Conservation (phyloP, 2,329 filamentous ascomycete species). For the Aspergillus japonicus region DNA sequence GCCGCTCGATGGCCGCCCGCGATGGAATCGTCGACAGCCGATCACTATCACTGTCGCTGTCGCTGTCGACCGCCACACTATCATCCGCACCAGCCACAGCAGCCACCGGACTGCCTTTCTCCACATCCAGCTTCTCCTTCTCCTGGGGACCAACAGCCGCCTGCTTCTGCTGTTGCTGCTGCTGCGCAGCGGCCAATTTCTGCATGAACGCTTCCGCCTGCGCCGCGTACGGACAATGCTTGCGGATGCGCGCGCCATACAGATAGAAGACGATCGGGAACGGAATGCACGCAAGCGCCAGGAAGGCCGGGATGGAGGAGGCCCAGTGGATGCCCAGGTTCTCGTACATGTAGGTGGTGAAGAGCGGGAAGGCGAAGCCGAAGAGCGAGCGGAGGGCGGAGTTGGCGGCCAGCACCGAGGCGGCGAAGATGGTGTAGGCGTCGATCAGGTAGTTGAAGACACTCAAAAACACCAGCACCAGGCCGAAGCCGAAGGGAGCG, state of each 20-base stretch:
- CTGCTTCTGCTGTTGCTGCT: constrained; percentile 12
- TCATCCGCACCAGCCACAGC: neutral
- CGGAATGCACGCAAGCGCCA: constrained; percentile 46
- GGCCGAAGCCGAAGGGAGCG: constrained; percentile 42
- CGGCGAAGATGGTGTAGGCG: constrained; percentile 45
- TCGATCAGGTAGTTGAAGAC: constrained; percentile 47
- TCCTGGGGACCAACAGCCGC: constrained; percentile 10
- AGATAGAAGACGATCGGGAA: constrained; percentile 48
- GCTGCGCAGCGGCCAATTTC: constrained; percentile 31
- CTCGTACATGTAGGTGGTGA: constrained; percentile 47
- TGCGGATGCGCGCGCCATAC: constrained; percentile 40
- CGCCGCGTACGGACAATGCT: constrained; percentile 43
- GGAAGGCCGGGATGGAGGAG: constrained; percentile 46
- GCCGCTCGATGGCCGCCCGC: constrained; percentile 14
- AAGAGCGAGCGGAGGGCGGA: constrained; percentile 48
- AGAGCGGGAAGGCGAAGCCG: constrained; percentile 50
- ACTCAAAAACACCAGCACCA: constrained; percentile 41
- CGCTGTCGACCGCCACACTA: neutral
- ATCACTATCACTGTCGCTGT: constrained; percentile 14
- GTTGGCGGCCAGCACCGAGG: constrained; percentile 46
- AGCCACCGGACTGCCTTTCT: constrained; percentile 2
- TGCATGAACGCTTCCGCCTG: constrained; percentile 38
- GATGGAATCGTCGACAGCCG: constrained; percentile 15
- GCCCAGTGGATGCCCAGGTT: constrained; percentile 52
- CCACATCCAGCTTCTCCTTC: constrained; percentile 18